Evolutionary conservation across 2,329 filamentous ascomycete species (phyloP).

Genomic region (Phyllosticta citrichinensis): DNA sequence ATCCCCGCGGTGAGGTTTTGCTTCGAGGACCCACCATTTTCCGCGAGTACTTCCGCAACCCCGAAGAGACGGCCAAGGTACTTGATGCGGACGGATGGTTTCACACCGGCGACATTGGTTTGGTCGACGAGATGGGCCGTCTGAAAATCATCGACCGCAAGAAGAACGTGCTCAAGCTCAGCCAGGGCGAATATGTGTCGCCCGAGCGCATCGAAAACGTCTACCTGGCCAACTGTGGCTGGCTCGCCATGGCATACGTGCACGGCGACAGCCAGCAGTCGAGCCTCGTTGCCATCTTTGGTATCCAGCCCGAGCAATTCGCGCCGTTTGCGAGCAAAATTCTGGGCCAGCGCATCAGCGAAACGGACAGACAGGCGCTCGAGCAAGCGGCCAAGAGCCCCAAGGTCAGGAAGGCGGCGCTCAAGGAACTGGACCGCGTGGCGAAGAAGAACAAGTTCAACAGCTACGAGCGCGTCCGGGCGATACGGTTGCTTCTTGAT

Average conservation of each 20-base stretch:
- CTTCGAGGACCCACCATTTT: slow-evolving; percentile 74
- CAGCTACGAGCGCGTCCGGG: slow-evolving; percentile 74
- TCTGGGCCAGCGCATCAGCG: slow-evolving; percentile 54
- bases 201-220: slow-evolving; percentile 96
- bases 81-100: slow-evolving; percentile 92
- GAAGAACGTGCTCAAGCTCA: slow-evolving; percentile 98
- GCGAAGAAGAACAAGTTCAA: slow-evolving; percentile 82
- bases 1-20: slow-evolving; percentile 82
- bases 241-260: slow-evolving; percentile 73
- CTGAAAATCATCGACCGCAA: slow-evolving; percentile 91
- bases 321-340: slow-evolving; percentile 70
- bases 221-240: slow-evolving; percentile 69
- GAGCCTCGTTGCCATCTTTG: slow-evolving; percentile 76
- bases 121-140: slow-evolving; percentile 74
- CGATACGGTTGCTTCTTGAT: slow-evolving; percentile 66
- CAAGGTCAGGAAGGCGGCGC: slow-evolving; percentile 62
- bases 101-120: slow-evolving; percentile 85
- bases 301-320: slow-evolving; percentile 76
- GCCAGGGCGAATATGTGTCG: slow-evolving; percentile 96
- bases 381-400: slow-evolving; percentile 57
- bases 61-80: slow-evolving; percentile 73
- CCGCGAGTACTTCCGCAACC: slow-evolving; percentile 80
- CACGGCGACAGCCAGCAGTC: slow-evolving; percentile 83
- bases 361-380: slow-evolving; percentile 57
- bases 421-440: slow-evolving; percentile 69